Conservation (phyloP, 176 grass and related monocot species). For the Rhipidocladum racemiflorum region DNA sequence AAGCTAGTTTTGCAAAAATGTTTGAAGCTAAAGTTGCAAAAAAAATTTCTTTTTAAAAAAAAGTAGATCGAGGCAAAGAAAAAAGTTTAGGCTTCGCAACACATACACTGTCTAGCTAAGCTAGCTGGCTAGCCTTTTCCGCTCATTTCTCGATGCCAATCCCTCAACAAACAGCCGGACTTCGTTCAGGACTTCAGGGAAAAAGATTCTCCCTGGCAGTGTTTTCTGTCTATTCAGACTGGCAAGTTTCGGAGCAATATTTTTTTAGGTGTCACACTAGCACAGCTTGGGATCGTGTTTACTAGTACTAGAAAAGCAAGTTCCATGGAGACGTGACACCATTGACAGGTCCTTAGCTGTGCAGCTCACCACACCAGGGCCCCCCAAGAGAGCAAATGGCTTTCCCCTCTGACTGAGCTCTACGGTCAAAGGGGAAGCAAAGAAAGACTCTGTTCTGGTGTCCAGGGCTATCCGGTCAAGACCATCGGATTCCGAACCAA, state of each 20-base stretch:
- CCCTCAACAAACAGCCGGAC: not conserved
- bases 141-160: slow-evolving; percentile 35
- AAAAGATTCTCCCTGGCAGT: slow-evolving; percentile 37
- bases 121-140: slow-evolving; percentile 18
- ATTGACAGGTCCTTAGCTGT: not conserved
- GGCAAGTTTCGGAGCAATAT: not conserved
- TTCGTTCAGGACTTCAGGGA: not conserved
- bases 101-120: slow-evolving; percentile 1
- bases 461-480: slow-evolving; percentile 18
- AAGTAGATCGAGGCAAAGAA: no score
- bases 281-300: not conserved
- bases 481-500: slow-evolving; percentile 43
- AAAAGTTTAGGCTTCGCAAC: no score
- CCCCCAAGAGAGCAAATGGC: not conserved
- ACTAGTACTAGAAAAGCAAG: not conserved
- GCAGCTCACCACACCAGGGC: not conserved
- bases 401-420: not conserved
- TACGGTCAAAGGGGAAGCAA: slow-evolving; percentile 52
- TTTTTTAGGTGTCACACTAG: slow-evolving; percentile 12
- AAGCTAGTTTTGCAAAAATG: no score
- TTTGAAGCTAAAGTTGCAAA: no score
- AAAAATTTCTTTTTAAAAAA: no score
- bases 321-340: slow-evolving; percentile 11
- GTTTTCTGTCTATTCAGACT: not conserved
- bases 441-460: slow-evolving; percentile 40